Evolutionary conservation across 2,329 filamentous ascomycete genomes (phyloP).

Genomic region (Alternaria solani): DNA sequence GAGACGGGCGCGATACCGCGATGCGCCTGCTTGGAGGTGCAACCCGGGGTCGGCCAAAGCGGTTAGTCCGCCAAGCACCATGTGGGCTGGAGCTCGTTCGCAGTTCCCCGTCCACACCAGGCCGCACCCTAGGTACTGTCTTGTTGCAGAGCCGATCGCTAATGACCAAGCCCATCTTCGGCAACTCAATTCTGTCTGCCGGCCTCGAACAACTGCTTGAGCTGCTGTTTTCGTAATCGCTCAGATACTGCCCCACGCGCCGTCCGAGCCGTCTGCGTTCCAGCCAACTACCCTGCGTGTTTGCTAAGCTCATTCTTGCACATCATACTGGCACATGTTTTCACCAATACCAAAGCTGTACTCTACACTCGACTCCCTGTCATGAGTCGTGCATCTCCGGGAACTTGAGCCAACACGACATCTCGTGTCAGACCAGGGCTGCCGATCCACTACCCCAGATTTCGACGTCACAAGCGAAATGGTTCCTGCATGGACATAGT

Average conservation of each 20-base stretch:
- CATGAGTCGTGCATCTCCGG: not conserved
- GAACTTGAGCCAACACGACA: not conserved
- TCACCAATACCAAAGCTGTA: not conserved
- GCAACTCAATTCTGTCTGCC: not conserved
- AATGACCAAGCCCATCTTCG: not conserved
- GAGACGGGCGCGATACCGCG: slow-evolving; percentile 26
- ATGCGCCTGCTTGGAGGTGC: slow-evolving; percentile 30
- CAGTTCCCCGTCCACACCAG: slow-evolving; percentile 3
- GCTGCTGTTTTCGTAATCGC: not conserved
- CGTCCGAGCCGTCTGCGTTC: not conserved
- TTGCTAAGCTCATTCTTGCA: not conserved
- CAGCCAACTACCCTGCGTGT: not conserved
- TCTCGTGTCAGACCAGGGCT: not conserved
- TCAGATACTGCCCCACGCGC: not conserved
- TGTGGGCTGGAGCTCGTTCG: slow-evolving; percentile 9
- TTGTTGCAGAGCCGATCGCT: not conserved
- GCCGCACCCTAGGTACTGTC: not conserved
- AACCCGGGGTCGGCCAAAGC: slow-evolving; percentile 2
- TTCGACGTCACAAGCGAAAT: slow-evolving; percentile 7
- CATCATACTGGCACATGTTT: not conserved
- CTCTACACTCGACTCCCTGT: not conserved
- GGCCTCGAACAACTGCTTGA: not conserved
- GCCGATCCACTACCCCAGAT: slow-evolving; percentile 6
- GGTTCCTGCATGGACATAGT: slow-evolving; percentile 8
- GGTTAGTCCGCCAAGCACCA: slow-evolving; percentile 22